phyloP scores from a whole-genome alignment of 139 green algal species.

The Limnomonas spitsbergensis region DNA sequence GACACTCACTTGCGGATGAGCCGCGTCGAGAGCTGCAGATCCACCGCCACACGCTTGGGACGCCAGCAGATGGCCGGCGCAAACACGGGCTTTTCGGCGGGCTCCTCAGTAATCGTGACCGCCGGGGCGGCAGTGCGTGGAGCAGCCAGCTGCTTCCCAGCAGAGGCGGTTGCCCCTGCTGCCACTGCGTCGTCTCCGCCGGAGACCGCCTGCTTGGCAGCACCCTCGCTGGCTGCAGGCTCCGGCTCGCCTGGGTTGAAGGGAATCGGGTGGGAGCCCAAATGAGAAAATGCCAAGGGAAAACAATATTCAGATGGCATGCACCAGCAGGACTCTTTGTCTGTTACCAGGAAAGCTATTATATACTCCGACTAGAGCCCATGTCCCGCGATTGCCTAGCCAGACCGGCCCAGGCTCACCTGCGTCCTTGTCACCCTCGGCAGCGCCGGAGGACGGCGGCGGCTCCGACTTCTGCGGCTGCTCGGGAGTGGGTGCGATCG shows the following conservation, averaged over 20 bases:
- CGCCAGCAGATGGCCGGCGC: constrained; percentile 55
- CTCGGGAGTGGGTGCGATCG: constrained; percentile 22
- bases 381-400: no score
- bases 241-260: no score
- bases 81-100: constrained; percentile 16
- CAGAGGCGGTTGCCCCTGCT: background rate
- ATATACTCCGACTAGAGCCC: no score
- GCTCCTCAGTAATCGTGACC: background rate
- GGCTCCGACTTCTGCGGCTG: constrained; percentile 14
- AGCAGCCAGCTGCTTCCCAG: background rate
- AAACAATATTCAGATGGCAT: no score
- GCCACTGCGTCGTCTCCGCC: background rate
- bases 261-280: no score
- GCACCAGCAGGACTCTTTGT: no score
- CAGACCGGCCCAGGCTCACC: no score
- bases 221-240: background rate
- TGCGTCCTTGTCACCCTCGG: no score
- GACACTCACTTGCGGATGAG: constrained; percentile 48
- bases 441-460: no score
- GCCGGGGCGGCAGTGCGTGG: background rate
- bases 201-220: background rate
- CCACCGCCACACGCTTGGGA: constrained; percentile 45
- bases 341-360: no score
- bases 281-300: no score
- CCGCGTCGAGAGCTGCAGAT: constrained; percentile 56